Percentiles rank a stretch among this genome's conserved stretches.
These are phyloP conservation scores for Aleurites moluccanus DNA, from an alignment of 441 rosid species.

Conservation along the genomic window DNA sequence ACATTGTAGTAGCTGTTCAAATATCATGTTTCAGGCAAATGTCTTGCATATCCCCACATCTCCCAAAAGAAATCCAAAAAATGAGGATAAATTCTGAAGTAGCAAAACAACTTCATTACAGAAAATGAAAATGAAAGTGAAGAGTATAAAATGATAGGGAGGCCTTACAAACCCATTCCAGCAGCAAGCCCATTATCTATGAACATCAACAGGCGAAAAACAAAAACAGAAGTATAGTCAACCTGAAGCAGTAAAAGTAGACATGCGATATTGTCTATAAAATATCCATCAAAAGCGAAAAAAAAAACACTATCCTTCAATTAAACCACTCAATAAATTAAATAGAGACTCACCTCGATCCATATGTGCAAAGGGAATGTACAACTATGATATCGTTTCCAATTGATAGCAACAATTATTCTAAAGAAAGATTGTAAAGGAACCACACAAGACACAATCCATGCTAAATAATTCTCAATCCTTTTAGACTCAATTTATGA, in stretches of 20 bases:
- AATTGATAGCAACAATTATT: conserved; percentile 82
- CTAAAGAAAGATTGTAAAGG: conserved; percentile 47
- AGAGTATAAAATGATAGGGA: conserved; percentile 9
- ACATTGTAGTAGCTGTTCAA: conserved; percentile 3
- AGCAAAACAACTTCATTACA: background rate
- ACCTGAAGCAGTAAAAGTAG: conserved; percentile 53
- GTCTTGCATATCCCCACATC: background rate
- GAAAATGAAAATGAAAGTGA: background rate
- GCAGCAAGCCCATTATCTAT: conserved; percentile 94
- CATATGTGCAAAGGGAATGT: conserved; percentile 90
- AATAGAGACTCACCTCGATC: conserved; percentile 70
- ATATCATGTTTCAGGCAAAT: background rate
- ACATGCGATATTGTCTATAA: background rate
- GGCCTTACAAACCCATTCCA: conserved; percentile 97
- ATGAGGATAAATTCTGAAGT: background rate
- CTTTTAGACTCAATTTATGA: background rate
- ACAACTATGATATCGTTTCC: conserved; percentile 79
- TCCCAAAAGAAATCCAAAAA: background rate
- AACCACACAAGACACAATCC: conserved; percentile 12
- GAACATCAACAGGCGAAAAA: conserved; percentile 93
- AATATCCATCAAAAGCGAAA: background rate
- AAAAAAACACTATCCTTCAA: background rate
- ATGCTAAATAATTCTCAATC: background rate
- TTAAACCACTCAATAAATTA: no score
- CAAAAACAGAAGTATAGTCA: conserved; percentile 82